Base-by-base conservation (phyloP, 1,139 yeast genomes). In the Eremothecium sinecaudum region DNA sequence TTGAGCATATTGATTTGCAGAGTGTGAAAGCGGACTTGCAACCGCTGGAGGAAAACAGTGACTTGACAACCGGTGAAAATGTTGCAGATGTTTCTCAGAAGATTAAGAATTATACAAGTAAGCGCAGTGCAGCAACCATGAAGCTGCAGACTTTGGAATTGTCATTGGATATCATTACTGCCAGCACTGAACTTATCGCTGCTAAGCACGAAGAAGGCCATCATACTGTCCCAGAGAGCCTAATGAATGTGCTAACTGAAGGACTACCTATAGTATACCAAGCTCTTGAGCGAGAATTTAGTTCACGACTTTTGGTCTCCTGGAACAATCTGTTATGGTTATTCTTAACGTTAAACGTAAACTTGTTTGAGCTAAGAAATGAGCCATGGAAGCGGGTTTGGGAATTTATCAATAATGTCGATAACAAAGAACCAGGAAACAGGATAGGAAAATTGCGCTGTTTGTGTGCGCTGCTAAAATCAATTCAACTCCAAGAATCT, bases 311-410 rank as follows among this genome's bases (percentile, higher is more conserved):
- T 2, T 60, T 82, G 35, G 67, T 73, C 12, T 75, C 82, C 11
- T 65, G 84, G 51, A 84, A 83, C 56, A 87, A 87, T 47, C 55
- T 77, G 36, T 53, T 71, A 22, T 75, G 84, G 79, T 61, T 75
- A 29, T 51, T 43, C 26, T 33, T 52, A 15, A 44, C 57, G 3
- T 22, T 50, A 11, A 47, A 42, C 13, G 31, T 46, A 22, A 45
- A 44, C 26, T 29, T 46, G 16, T 44, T 47, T 22, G 44, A 45
- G 11, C 27, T 48, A 10, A 26, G 40, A 15, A 36, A 39, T 43
- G 39, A 56, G 47, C 18, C 45, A 44, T 24, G 52, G 62, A 14
- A 45, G 51, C 5, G 48, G 46, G 22, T 47, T 64, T 71, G 76
- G 75, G 58, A 51, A 16, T 49, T 62, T 35, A 30, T 38, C 6